Evolutionary conservation across 129 eudicot genomes (phyloP), one percentile per base, ranked within the genome.

Genomic region (Chrysanthemum lavandulifolium): DNA sequence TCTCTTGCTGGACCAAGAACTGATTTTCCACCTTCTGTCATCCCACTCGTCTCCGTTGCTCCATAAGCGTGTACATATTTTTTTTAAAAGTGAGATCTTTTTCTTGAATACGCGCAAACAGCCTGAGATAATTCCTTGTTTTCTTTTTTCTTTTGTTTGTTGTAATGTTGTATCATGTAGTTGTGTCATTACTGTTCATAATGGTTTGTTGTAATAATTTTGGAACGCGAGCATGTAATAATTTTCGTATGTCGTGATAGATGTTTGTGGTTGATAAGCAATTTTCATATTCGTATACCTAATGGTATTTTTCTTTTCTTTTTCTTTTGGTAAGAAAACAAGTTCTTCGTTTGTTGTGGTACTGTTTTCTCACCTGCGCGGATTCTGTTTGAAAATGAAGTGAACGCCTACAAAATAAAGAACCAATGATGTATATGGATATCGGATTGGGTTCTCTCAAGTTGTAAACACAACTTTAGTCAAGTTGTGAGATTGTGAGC

Each of bases 1-100:
- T 95, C 99, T 2, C 97, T 95, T 76, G 96, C 91, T 27, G 99
- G 99, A 48, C 96, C 75, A 23, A 86, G 99, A 75, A 81, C 86
- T 2, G 99, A 95, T 80, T 83, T 82, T 75, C 96, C 99, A 0
- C 76, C 75, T 50, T 75, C 86, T 21, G 92, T 87, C 29, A 66
- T 57, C 56, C 90, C 95, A 0, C 72, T 93, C 54, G 73, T 73
- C 57, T 84, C 72, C 25, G 16, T 13, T 50, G 66, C 4, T 76
- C 59, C 65, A 21, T 80, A 73, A 80, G 19, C 14, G 29, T 79
- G 86, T 82, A 78, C 23, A 83, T 61, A 78, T 33, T 3, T 66
- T 48, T 29, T 18, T 16, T 5, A 58, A 50, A 45, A 61, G 74
- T 47, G 16, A n/a, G 36, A 57, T 58, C 13, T 72, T 64, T 76